These are phyloP conservation scores for Marchantia paleacea DNA, from an alignment of 225 moss, liverwort and hornwort species.

Conservation along the genomic window DNA sequence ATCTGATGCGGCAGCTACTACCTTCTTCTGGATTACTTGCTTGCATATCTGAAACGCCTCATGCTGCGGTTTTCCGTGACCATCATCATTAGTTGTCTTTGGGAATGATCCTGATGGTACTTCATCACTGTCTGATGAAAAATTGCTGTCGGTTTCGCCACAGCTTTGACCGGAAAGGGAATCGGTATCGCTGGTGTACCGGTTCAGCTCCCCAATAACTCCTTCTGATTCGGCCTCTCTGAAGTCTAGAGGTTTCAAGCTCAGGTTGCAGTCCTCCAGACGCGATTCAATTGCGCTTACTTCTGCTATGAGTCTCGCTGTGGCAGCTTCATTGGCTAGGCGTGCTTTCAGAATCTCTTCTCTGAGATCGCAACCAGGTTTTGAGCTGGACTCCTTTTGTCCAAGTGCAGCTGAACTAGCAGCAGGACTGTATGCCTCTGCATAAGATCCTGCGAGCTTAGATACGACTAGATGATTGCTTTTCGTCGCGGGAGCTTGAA, in stretches of 20 bases:
- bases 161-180: background rate
- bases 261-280: constrained; percentile 75
- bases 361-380: constrained; percentile 17
- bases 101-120: background rate
- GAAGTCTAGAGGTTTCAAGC: constrained; percentile 57
- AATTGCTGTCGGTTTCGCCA: background rate
- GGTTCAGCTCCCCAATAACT: background rate
- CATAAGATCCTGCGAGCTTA: background rate
- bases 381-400: background rate
- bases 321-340: constrained; percentile 66
- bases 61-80: background rate
- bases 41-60: background rate
- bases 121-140: constrained; percentile 1
- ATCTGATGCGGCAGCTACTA: background rate
- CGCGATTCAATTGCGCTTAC: constrained; percentile 74
- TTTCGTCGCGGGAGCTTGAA: background rate
- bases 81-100: background rate
- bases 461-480: background rate
- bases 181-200: background rate
- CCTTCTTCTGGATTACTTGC: background rate
- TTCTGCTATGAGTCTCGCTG: constrained; percentile 73
- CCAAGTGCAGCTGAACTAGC: background rate
- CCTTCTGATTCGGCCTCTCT: constrained; percentile 26
- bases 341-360: constrained; percentile 55
- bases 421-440: constrained; percentile 4